phyloP scores from a whole-genome alignment of 441 rosid species.

The Populus trichocarpa region DNA sequence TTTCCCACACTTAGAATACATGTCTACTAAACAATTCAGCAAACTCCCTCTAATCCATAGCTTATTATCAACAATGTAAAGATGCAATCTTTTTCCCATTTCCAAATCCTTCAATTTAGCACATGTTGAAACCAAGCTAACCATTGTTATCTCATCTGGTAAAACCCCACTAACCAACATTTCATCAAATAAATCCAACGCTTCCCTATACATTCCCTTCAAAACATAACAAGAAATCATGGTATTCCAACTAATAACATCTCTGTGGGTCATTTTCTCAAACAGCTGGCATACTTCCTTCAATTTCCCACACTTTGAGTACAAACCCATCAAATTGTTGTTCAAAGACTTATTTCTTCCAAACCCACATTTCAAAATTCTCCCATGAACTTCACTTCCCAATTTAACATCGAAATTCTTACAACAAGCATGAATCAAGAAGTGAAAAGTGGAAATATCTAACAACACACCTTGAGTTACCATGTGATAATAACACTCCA shows the following conservation, averaged over 20 bases:
- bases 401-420: not conserved
- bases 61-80: slow-evolving; percentile 7
- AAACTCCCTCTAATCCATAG: slow-evolving; percentile 1
- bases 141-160: slow-evolving; percentile 18
- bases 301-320: slow-evolving; percentile 19
- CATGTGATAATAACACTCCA: slow-evolving; percentile 1
- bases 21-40: slow-evolving; percentile 16
- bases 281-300: slow-evolving; percentile 14
- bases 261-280: slow-evolving; percentile 1
- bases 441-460: slow-evolving; percentile 13
- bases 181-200: slow-evolving; percentile 13
- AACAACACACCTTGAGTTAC: slow-evolving; percentile 11
- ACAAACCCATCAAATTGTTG: slow-evolving; percentile 29
- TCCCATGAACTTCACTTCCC: slow-evolving; percentile 27
- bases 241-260: slow-evolving; percentile 20
- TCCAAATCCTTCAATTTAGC: slow-evolving; percentile 11
- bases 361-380: slow-evolving; percentile 24
- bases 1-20: slow-evolving; percentile 25
- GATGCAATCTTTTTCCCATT: slow-evolving; percentile 6
- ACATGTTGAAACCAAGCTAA: slow-evolving; percentile 11
- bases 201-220: slow-evolving; percentile 1
- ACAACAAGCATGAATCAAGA: slow-evolving; percentile 17
- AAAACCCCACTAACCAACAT: slow-evolving; percentile 5
- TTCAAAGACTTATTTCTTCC: slow-evolving; percentile 18
- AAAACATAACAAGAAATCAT: slow-evolving; percentile 15